A percentile compares a stretch with the other conserved stretches of the same genome.
phyloP scores from a whole-genome alignment of 73 alveolate genomes.

The Paramecium bursaria region DNA sequence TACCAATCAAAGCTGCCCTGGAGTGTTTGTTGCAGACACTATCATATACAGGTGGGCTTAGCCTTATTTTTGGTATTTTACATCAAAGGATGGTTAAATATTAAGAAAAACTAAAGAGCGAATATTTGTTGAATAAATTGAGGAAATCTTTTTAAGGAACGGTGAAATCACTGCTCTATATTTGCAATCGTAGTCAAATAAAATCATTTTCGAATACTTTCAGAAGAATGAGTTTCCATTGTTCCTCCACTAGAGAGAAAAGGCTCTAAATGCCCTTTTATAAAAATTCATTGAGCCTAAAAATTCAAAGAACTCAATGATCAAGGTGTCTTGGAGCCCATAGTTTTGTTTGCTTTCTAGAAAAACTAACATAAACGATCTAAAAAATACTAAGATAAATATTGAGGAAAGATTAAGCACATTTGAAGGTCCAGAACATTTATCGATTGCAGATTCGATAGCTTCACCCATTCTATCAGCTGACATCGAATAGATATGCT shows the following conservation, averaged over 20 bases:
- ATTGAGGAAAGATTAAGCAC: slow-evolving; percentile 82
- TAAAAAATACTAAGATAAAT: slow-evolving; percentile 74
- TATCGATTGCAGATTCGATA: slow-evolving; percentile 77
- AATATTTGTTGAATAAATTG: slow-evolving; percentile 77
- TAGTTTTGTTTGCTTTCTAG: slow-evolving; percentile 81
- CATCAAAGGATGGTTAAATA: slow-evolving; percentile 81
- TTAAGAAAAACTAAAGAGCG: slow-evolving; percentile 83
- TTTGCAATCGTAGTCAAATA: slow-evolving; percentile 60
- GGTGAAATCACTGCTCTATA: slow-evolving; percentile 84
- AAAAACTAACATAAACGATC: slow-evolving; percentile 78
- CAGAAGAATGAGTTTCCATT: slow-evolving; percentile 74
- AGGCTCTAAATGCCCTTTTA: slow-evolving; percentile 81
- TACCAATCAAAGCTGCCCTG: slow-evolving; percentile 71
- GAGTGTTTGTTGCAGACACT: slow-evolving; percentile 81
- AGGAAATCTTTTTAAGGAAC: slow-evolving; percentile 76
- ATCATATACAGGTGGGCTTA: slow-evolving; percentile 83
- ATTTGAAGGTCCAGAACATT: slow-evolving; percentile 89
- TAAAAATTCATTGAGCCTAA: slow-evolving; percentile 86
- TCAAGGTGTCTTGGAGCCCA: slow-evolving; percentile 88
- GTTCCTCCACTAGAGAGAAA: slow-evolving; percentile 79
- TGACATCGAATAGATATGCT: slow-evolving; percentile 82
- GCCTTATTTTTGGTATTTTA: slow-evolving; percentile 91
- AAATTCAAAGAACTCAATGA: slow-evolving; percentile 77
- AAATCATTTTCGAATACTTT: slow-evolving; percentile 83
- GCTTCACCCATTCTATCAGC: slow-evolving; percentile 88